Evolutionary conservation across 2,329 filamentous ascomycete genomes (phyloP).

Genomic region (Cladosporium halotolerans): DNA sequence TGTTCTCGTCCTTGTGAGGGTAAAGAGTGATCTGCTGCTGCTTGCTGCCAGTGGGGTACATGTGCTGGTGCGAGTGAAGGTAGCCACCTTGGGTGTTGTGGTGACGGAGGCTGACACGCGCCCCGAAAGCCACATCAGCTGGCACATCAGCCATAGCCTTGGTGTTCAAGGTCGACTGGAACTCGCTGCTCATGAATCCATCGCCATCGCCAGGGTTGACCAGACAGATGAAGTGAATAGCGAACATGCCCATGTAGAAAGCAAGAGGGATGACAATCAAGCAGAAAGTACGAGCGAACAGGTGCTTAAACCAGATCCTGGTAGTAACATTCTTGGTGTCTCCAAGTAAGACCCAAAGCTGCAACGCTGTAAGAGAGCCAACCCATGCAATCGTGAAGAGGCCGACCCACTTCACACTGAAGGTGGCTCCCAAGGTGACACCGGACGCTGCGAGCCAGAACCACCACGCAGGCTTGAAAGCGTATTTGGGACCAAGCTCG

Average conservation of each 20-base stretch:
- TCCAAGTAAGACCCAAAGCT: constrained; percentile 91
- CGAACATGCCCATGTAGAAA: constrained; percentile 97
- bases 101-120: constrained; percentile 78
- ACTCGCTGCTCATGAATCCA: constrained; percentile 99
- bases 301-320: constrained; percentile 86
- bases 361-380: constrained; percentile 78
- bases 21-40: constrained; percentile 98
- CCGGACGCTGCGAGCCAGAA: constrained; percentile 91
- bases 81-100: constrained; percentile 98
- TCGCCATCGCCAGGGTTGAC: constrained; percentile 94
- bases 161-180: constrained; percentile 93
- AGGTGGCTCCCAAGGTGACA: constrained; percentile 78
- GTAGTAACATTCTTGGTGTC: constrained; percentile 77
- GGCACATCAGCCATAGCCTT: constrained; percentile 95
- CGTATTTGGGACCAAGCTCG: constrained; percentile 80
- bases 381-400: constrained; percentile 99
- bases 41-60: constrained; percentile 97
- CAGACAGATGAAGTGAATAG: constrained; percentile 89
- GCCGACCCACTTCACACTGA: constrained; percentile 98
- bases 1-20: constrained; percentile 98
- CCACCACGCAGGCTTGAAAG: constrained; percentile 91
- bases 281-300: constrained; percentile 84
- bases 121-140: constrained; percentile 85
- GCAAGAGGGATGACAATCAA: constrained; percentile 79
- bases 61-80: constrained; percentile 90